These are phyloP conservation scores for Scedosporium aurantiacum DNA, from an alignment of 2,329 filamentous ascomycete genomes.

Conservation along the genomic window DNA sequence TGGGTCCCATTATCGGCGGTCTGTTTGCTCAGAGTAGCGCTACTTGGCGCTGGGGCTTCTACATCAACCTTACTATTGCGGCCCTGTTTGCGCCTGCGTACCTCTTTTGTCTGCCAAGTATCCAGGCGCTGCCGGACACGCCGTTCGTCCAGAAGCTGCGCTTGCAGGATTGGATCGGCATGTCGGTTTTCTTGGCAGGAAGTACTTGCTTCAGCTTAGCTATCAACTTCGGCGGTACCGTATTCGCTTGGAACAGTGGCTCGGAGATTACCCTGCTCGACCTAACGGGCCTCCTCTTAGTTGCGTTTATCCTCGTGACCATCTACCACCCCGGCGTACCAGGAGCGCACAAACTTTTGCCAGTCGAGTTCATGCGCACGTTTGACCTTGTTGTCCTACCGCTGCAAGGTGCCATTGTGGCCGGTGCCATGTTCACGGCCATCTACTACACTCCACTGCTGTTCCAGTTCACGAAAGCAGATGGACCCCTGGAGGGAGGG, in stretches of 20 bases:
- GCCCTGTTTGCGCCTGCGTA: neutral
- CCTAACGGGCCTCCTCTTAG: conserved; percentile 26
- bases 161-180: neutral
- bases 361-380: conserved; percentile 29
- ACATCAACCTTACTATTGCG: conserved; percentile 6
- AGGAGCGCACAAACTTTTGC: conserved; percentile 28
- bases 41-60: conserved; percentile 27
- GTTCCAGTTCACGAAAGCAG: conserved; percentile 35
- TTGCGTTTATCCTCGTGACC: conserved; percentile 25
- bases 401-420: conserved; percentile 10
- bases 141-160: neutral
- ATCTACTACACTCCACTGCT: conserved; percentile 40
- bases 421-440: conserved; percentile 16
- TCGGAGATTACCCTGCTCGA: conserved; percentile 34
- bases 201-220: conserved; percentile 22
- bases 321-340: conserved; percentile 14
- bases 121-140: neutral
- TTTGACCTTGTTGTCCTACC: neutral
- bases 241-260: conserved; percentile 34
- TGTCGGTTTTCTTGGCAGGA: neutral
- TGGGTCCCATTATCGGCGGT: conserved; percentile 36
- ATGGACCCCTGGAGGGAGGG: conserved; percentile 26
- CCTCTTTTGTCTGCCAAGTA: neutral
- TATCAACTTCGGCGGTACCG: conserved; percentile 37
- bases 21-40: conserved; percentile 26